Conservation (phyloP, 352 stramenopile genomes). For the Hyphochytrium catenoides region DNA sequence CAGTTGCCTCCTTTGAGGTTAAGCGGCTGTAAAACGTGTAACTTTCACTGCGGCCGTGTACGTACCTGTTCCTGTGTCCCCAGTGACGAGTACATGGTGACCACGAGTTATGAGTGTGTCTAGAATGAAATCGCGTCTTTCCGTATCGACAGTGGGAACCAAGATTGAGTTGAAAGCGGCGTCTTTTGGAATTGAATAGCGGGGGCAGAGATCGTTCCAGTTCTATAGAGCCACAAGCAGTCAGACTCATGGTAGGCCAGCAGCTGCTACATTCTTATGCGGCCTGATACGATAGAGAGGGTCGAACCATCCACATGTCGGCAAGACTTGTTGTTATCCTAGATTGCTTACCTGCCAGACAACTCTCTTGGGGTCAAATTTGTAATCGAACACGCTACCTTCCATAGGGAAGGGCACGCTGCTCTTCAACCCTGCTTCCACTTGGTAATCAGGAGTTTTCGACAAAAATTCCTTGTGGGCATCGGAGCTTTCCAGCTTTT, state of each 20-base stretch:
- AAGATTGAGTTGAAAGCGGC: slow-evolving; percentile 63
- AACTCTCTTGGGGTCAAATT: slow-evolving; percentile 56
- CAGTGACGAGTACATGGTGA: slow-evolving; percentile 66
- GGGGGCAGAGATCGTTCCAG: no score
- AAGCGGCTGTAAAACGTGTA: no score
- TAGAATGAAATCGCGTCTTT: slow-evolving; percentile 71
- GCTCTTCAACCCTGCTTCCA: slow-evolving; percentile 11
- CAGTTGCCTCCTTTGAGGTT: no score
- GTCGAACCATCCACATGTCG: no score
- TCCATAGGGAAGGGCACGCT: slow-evolving; percentile 26
- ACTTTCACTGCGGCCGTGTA: no score
- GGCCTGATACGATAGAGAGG: no score
- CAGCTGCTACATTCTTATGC: no score
- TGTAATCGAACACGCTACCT: slow-evolving; percentile 67
- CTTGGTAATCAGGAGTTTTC: slow-evolving; percentile 47
- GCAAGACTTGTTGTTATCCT: no score
- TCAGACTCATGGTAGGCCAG: no score
- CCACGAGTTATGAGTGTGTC: slow-evolving; percentile 59
- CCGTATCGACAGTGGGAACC: slow-evolving; percentile 76
- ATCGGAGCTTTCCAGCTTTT: no score
- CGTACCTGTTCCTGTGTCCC: slow-evolving; percentile 79
- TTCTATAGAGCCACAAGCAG: no score
- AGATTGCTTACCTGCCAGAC: slow-evolving; percentile 43
- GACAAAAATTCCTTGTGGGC: slow-evolving; percentile 26
- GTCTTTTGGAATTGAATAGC: slow-evolving; percentile 32